Evolutionary conservation across 2,329 filamentous ascomycete species (phyloP).

Genomic region (Leptographium procerum): DNA sequence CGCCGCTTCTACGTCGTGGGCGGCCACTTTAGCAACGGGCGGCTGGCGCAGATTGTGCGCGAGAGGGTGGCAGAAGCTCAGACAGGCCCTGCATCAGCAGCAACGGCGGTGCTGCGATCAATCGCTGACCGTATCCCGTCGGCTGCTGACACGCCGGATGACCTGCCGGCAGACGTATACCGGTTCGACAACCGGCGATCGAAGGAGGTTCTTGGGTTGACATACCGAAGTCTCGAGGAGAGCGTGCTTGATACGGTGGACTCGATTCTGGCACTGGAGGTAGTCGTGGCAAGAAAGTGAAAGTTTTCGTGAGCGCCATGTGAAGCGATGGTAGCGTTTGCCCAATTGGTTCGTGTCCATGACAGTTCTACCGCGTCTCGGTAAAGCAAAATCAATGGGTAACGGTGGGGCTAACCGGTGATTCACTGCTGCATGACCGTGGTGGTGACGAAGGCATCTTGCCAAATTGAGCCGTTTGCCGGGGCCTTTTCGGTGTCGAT

Average conservation of each 20-base stretch:
- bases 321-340: background rate
- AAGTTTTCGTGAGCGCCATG: background rate
- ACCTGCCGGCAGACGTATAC: slow-evolving; percentile 37
- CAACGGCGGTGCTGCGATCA: background rate
- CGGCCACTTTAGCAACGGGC: slow-evolving; percentile 49
- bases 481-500: background rate
- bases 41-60: slow-evolving; percentile 41
- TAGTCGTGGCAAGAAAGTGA: background rate
- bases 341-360: background rate
- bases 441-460: background rate
- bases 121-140: slow-evolving; percentile 27
- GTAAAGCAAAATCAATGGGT: background rate
- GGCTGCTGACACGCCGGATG: slow-evolving; percentile 22
- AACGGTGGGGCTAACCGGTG: background rate
- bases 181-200: slow-evolving; percentile 44
- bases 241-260: slow-evolving; percentile 48
- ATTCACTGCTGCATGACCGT: background rate
- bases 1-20: slow-evolving; percentile 54
- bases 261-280: slow-evolving; percentile 20
- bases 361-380: too few relatives aligned
- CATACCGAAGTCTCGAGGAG: slow-evolving; percentile 46
- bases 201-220: slow-evolving; percentile 44
- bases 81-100: too few relatives aligned
- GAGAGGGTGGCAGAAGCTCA: background rate
- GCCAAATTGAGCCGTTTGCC: background rate